Conservation (phyloP, 202 grass and related monocot species). For the Carex arenaria region DNA sequence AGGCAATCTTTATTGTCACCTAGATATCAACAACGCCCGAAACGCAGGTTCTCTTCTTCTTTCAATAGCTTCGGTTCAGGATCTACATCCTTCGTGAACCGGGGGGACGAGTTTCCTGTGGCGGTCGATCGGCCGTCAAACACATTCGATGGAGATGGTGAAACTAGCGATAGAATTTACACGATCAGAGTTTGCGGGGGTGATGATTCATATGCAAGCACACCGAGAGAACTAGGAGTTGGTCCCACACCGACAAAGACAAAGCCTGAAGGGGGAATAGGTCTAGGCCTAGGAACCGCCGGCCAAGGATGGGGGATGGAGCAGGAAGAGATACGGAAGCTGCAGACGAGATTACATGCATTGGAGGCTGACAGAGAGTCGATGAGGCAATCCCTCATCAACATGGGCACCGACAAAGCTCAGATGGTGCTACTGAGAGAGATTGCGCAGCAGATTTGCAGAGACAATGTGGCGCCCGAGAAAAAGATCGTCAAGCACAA, state of each 20-base stretch:
- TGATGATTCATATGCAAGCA: constrained; percentile 22
- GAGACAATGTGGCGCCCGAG: constrained; percentile 24
- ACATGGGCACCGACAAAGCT: constrained; percentile 69
- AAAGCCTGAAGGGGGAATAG: background rate
- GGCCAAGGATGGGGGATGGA: constrained; percentile 18
- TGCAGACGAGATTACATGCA: constrained; percentile 53
- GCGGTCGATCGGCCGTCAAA: constrained; percentile 16
- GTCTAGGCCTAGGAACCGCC: background rate
- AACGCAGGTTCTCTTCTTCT: constrained; percentile 23
- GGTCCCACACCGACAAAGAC: constrained; percentile 35
- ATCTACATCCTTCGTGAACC: background rate
- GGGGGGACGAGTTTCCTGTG: constrained; percentile 47
- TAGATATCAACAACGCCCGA: background rate
- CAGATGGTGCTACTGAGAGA: constrained; percentile 68
- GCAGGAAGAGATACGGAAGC: constrained; percentile 54
- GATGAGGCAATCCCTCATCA: constrained; percentile 65
- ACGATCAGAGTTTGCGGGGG: constrained; percentile 38
- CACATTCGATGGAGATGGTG: constrained; percentile 20
- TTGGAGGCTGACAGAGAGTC: constrained; percentile 85
- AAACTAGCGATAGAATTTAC: constrained; percentile 52
- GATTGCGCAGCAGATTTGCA: constrained; percentile 63
- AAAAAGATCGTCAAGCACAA: background rate
- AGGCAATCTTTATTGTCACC: constrained; percentile 19
- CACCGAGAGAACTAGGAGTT: constrained; percentile 31
- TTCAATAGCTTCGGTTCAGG: constrained; percentile 14